Percentiles rank a stretch among this genome's conserved stretches.
phyloP scores from a whole-genome alignment of 2,329 filamentous ascomycete genomes.

The Paracorniculantispora psalliotae region DNA sequence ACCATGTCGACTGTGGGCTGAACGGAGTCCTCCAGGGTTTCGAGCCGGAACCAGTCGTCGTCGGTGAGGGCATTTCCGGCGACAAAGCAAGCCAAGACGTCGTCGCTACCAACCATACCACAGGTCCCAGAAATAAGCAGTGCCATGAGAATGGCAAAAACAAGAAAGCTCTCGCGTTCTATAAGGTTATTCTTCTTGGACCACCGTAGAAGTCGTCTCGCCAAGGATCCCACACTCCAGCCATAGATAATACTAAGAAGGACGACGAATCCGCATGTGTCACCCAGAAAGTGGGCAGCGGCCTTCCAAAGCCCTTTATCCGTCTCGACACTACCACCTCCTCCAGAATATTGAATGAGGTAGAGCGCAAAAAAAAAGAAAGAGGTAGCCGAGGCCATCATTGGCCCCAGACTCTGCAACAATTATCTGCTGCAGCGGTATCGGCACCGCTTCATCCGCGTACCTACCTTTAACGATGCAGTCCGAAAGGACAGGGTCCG shows the following conservation, averaged over 20 bases:
- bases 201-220: constrained; percentile 76
- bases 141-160: constrained; percentile 79
- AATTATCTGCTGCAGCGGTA: constrained; percentile 72
- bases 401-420: constrained; percentile 81
- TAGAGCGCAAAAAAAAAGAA: constrained; percentile 79
- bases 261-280: constrained; percentile 81
- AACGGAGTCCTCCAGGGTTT: constrained; percentile 82
- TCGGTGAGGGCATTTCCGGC: constrained; percentile 87
- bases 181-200: constrained; percentile 76
- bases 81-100: constrained; percentile 87
- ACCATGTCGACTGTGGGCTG: constrained; percentile 93
- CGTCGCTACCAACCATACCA: constrained; percentile 80
- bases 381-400: constrained; percentile 84
- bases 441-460: constrained; percentile 83
- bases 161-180: constrained; percentile 80
- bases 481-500: constrained; percentile 81
- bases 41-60: constrained; percentile 89
- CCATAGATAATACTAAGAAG: constrained; percentile 74
- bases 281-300: constrained; percentile 75
- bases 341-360: constrained; percentile 68
- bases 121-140: constrained; percentile 84
- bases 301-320: constrained; percentile 60
- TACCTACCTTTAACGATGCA: constrained; percentile 91
- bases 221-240: constrained; percentile 70
- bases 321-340: constrained; percentile 43